phyloP scores from a whole-genome alignment of 768 basidiomycete genomes.

The Boletus pseudo-olivaceus region DNA sequence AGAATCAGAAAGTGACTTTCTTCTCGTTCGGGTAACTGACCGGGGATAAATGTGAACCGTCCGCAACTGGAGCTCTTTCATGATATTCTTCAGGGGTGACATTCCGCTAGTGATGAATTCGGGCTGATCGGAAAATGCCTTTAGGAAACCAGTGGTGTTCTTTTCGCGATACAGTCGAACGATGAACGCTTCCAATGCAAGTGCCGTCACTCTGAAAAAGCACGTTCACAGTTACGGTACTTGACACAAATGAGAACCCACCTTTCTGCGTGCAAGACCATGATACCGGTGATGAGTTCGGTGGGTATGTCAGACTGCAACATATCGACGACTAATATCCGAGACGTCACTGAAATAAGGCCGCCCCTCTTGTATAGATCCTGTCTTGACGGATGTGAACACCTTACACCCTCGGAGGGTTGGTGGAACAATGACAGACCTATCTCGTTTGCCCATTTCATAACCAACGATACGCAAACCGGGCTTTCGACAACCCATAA shows the following conservation, averaged over 20 bases:
- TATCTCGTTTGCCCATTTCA: slow-evolving; percentile 74
- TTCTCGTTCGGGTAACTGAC: slow-evolving; percentile 37
- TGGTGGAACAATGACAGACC: slow-evolving; percentile 45
- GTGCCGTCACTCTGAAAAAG: slow-evolving; percentile 68
- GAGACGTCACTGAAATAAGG: slow-evolving; percentile 86
- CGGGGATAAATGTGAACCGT: slow-evolving; percentile 92
- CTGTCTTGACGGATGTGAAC: slow-evolving; percentile 48
- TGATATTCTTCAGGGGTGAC: slow-evolving; percentile 85
- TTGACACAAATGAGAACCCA: slow-evolving; percentile 30
- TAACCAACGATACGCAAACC: slow-evolving; percentile 80
- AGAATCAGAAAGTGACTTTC: not conserved
- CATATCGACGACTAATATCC: slow-evolving; percentile 95
- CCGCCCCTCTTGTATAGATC: slow-evolving; percentile 85
- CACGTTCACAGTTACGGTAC: not conserved
- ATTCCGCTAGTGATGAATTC: slow-evolving; percentile 92
- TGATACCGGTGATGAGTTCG: slow-evolving; percentile 81
- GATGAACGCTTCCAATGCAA: slow-evolving; percentile 89
- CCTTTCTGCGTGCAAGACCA: slow-evolving; percentile 91
- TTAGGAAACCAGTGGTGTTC: slow-evolving; percentile 88
- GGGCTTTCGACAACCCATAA: slow-evolving; percentile 87
- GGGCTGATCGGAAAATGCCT: slow-evolving; percentile 96
- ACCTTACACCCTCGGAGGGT: not conserved
- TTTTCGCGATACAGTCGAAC: slow-evolving; percentile 86
- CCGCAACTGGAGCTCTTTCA: slow-evolving; percentile 89
- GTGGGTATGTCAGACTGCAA: slow-evolving; percentile 81